Base-by-base conservation (phyloP, 2,329 filamentous ascomycete genomes). In the Rosellinia necatrix region DNA sequence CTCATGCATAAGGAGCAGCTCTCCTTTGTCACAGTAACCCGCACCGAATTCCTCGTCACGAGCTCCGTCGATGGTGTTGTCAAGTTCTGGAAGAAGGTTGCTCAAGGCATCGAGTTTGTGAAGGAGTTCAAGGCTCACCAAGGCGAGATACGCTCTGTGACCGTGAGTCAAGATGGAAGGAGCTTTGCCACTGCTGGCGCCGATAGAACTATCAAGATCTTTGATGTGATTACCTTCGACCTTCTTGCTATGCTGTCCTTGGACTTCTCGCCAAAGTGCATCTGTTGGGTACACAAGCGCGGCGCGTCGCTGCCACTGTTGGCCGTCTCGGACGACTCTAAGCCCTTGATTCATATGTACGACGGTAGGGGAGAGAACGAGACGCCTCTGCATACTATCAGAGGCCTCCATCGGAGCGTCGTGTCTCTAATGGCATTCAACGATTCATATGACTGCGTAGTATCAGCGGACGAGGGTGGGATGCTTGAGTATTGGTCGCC, bases 11-110 rank as follows among this genome's bases (percentile, higher is more conserved):
- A 93, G 76, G 94, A 99, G 65, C 92, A 96, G 75, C 76, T 99
- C 46, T 84, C 89, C 54, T 97, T 92, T 68, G 84, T 91, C 61
- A 96, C 88, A 10, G 87, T 96, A 72, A 96, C 96, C 1, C 92
- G 92, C 57, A 97, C 93, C 57, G 94, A 97, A 65, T 99, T 99
- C 70, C 80, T 99, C 32, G 94, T 99, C 60, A 99, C 94, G 1
- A 91, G 90, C 59, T 97, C 94, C 0, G 77, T 90, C 38, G 94
- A 99, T 70, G 96, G 96, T n/a, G 89, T 93, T 0, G 93, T 97
- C 65, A 99, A 99, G 74, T 99, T 99, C 73, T 99, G 94, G 94
- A 99, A 99, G 78, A 99, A 99, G 77, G 84, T 90, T 62, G 87
- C 85, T 1, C 87, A 90, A 29, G 91, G 91, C 1, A 90, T 99